Conservation (phyloP, 768 basidiomycete species). For the Kwoniella dendrophila region DNA sequence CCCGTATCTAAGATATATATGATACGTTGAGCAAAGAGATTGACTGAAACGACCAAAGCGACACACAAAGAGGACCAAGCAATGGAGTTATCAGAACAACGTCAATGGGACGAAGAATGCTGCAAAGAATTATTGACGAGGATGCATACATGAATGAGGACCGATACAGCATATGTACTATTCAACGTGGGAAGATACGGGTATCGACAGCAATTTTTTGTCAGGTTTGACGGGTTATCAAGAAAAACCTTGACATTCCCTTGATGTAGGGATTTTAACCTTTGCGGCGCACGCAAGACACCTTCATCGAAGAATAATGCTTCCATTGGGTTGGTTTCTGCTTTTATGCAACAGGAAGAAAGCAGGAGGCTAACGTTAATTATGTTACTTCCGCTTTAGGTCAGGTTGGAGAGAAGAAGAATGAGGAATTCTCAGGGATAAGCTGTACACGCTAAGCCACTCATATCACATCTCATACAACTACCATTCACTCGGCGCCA, state of each 20-base stretch:
- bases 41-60: not conserved
- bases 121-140: no score
- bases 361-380: no score
- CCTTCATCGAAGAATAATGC: no score
- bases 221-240: no score
- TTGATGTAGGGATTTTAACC: no score
- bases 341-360: no score
- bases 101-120: no score
- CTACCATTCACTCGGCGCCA: not conserved
- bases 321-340: no score
- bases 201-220: not conserved
- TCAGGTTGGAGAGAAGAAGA: not conserved
- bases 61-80: not conserved
- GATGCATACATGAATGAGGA: no score
- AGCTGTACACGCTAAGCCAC: constrained; percentile 11
- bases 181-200: not conserved
- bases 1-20: not conserved
- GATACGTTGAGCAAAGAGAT: not conserved
- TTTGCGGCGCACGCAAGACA: no score
- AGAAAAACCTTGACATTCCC: no score
- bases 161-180: no score
- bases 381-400: constrained; percentile 5
- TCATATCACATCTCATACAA: not conserved
- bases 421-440: not conserved
- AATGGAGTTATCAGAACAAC: not conserved